Conservation (phyloP, 768 basidiomycete genomes). For the Hortiboletus campestris region DNA sequence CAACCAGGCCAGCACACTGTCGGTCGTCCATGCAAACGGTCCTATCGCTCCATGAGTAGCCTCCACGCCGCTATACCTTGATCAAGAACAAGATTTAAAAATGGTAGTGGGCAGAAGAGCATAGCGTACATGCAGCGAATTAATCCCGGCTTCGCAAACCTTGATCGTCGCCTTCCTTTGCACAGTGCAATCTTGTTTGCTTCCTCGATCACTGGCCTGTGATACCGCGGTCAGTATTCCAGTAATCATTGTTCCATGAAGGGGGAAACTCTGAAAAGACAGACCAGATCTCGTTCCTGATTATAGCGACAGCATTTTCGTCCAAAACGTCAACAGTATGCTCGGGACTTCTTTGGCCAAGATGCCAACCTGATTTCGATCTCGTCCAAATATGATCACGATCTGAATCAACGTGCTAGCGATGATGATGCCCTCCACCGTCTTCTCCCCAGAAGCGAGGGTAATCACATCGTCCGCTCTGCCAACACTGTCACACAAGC, state of each 20-base stretch:
- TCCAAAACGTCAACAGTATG: background rate
- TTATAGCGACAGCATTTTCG: background rate
- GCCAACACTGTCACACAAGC: slow-evolving; percentile 30
- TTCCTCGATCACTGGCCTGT: background rate
- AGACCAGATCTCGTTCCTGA: background rate
- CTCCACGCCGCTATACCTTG: background rate
- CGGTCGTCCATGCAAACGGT: background rate
- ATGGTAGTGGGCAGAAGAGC: background rate
- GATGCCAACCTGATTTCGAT: background rate
- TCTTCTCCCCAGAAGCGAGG: background rate
- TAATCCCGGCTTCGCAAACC: no score
- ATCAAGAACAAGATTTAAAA: background rate
- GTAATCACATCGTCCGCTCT: slow-evolving; percentile 16
- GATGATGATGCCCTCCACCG: background rate
- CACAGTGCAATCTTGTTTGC: background rate
- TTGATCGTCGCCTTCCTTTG: no score
- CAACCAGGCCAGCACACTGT: background rate
- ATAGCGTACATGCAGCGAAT: background rate
- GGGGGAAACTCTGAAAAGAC: background rate
- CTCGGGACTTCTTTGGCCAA: background rate
- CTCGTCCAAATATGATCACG: background rate
- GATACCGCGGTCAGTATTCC: background rate
- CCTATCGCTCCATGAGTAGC: background rate
- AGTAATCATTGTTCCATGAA: no score
- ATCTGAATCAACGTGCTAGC: background rate